Conservation (phyloP, 164 flowering plant species). For the Magnolia changhungtana region DNA sequence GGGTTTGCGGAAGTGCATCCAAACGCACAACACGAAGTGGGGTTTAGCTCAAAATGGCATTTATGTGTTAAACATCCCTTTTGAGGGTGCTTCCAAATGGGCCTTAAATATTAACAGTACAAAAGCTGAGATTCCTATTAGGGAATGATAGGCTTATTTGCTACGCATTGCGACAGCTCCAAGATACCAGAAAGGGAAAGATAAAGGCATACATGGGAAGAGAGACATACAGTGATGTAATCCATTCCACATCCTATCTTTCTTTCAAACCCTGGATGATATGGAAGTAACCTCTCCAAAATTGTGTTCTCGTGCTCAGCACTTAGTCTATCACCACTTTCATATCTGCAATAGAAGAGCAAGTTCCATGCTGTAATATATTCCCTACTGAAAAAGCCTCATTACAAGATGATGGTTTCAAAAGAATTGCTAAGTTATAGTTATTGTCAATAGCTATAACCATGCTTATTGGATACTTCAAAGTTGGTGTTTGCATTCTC, state of each 20-base stretch:
- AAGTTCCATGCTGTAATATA: neutral
- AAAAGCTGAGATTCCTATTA: neutral
- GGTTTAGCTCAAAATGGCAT: neutral
- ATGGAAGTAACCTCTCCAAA: constrained; percentile 70
- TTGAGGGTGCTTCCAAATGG: too few species aligned
- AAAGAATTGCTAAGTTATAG: neutral
- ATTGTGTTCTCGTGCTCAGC: constrained; percentile 74
- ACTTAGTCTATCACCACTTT: constrained; percentile 62
- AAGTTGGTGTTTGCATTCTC: too few species aligned
- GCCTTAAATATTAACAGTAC: neutral
- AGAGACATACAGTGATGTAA: constrained; percentile 60
- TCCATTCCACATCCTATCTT: constrained; percentile 90
- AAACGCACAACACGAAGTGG: neutral
- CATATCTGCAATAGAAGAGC: constrained; percentile 48
- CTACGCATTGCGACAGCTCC: neutral
- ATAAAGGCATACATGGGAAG: neutral
- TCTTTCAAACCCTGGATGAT: constrained; percentile 75
- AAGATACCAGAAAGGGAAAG: neutral
- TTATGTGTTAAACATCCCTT: neutral
- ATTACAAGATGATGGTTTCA: neutral
- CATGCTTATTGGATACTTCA: too few species aligned
- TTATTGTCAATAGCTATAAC: too few species aligned
- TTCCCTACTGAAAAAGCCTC: neutral
- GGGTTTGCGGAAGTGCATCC: neutral
- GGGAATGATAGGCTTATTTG: neutral